Conservation (phyloP, 257 asterid species). For the Solanum chilense region DNA sequence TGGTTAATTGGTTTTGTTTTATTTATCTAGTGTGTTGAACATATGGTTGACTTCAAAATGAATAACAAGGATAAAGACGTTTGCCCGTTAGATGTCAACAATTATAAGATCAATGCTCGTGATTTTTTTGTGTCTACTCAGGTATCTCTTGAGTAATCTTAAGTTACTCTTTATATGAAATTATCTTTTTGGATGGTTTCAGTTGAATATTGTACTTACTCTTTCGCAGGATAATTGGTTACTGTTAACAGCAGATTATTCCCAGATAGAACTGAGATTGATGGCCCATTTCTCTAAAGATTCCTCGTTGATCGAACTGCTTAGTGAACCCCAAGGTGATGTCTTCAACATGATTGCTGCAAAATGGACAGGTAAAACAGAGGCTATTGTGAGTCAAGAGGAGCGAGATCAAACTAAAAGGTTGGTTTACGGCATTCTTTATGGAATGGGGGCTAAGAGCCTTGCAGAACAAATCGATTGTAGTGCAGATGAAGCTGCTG, state of each 20-base stretch:
- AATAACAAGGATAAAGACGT: constrained; percentile 19
- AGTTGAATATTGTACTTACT: constrained; percentile 10
- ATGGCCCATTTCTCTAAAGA: constrained; percentile 98
- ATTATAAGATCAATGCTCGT: constrained; percentile 71
- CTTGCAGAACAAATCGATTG: constrained; percentile 85
- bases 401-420: constrained; percentile 89
- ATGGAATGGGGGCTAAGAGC: constrained; percentile 81
- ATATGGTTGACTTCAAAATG: constrained; percentile 72
- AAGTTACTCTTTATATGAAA: not conserved
- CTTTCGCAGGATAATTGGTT: constrained; percentile 84
- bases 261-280: constrained; percentile 90
- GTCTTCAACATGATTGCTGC: constrained; percentile 92
- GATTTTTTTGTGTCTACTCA: constrained; percentile 79
- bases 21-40: constrained; percentile 68
- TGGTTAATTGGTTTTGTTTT: not conserved
- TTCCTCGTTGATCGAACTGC: constrained; percentile 53
- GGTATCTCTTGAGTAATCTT: constrained; percentile 35
- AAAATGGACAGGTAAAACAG: constrained; percentile 64
- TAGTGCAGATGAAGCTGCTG: constrained; percentile 66
- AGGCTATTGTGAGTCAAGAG: constrained; percentile 52
- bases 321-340: constrained; percentile 58
- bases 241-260: constrained; percentile 85
- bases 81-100: constrained; percentile 21
- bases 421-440: constrained; percentile 82
- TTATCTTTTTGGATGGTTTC: not conserved